Base-by-base conservation (phyloP, 2,329 filamentous ascomycete species). In the Huntiella savannae region DNA sequence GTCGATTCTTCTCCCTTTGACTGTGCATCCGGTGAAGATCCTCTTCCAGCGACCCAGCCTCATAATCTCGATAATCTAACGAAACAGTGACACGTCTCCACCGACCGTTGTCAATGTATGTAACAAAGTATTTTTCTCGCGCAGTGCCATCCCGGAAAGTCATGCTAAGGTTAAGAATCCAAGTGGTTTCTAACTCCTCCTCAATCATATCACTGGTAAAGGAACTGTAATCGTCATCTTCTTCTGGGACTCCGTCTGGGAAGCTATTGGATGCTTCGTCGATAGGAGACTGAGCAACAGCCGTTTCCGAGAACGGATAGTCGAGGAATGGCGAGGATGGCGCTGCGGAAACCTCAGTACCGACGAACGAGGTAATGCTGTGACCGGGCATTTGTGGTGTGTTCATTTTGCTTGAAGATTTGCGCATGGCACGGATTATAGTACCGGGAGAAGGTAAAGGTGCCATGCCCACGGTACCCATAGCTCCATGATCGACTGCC, bases 101-200 rank as follows among this genome's bases (percentile, higher is more conserved):
- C 51, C 75, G 67, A 51, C 75, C 80, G 4, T 83, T 77, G 59
- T 93, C 81, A 41, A 86, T 83, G 59, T 83, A 98, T 0, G 91
- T 96, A 52, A 98, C 79, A 60, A 96, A 98, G 66, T 96, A 96
- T 60, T 98, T 98, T 61, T 98, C 91, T 38, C 88, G 75, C 55
- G 83, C 82, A 10, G 87, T 92, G 55, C 81, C 79, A 63, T 98
- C 91, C 49, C 87, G 77, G 60, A 95, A 98, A 60, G 94, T 86
- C 91, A 98, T 95, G 62, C 86, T 95, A 50, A 96, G 71, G 57
- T 98, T 98, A 54, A 98, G 68, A 50, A 98, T 96, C 91, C 91
- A 98, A 56, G 74, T 79, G 50, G 70, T 74, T 56, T 95, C 86
- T 47, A 95, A 70, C 60, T 96, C 88, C 52, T 82, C 75, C 52